Evolutionary conservation across 106 monocot genomes (phyloP).

Genomic region (Triglochin maritima): DNA sequence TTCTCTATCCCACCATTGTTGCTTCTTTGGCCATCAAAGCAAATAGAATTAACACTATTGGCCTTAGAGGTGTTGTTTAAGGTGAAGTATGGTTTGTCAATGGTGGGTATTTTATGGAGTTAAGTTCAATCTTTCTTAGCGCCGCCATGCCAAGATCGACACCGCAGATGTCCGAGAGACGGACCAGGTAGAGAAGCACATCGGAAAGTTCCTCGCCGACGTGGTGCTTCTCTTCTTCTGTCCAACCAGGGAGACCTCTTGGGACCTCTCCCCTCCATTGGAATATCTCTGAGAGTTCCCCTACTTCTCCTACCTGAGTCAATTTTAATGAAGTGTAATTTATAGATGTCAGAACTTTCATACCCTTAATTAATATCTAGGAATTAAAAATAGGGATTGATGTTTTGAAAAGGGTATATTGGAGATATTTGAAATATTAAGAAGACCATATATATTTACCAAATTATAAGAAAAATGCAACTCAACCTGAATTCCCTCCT

Average conservation of each 20-base stretch:
- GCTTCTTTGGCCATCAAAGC: neutral
- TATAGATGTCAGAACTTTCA: too few relatives aligned
- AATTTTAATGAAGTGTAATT: too few relatives aligned
- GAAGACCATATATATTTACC: too few relatives aligned
- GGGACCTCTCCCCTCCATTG: slow-evolving; percentile 93
- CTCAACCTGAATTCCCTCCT: too few relatives aligned
- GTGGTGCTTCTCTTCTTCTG: slow-evolving; percentile 64
- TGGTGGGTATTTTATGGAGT: slow-evolving; percentile 67
- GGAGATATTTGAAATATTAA: too few relatives aligned
- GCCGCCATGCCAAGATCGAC: slow-evolving; percentile 66
- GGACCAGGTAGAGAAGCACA: slow-evolving; percentile 74
- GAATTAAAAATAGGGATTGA: too few relatives aligned
- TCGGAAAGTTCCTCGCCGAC: slow-evolving; percentile 89
- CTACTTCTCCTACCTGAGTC: slow-evolving; percentile 89
- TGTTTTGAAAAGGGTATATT: too few relatives aligned
- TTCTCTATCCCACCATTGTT: neutral
- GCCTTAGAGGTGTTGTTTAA: too few relatives aligned
- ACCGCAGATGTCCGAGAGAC: slow-evolving; percentile 81
- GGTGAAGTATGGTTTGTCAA: slow-evolving; percentile 29
- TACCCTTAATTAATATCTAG: too few relatives aligned
- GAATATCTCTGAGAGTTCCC: slow-evolving; percentile 90
- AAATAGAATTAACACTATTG: too few relatives aligned
- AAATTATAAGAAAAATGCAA: too few relatives aligned
- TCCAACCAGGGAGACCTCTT: slow-evolving; percentile 70
- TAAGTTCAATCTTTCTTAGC: slow-evolving; percentile 63